These are phyloP conservation scores for Helicostylum pulchrum DNA, from an alignment of 192 early-diverging fungal genomes.

Conservation along the genomic window DNA sequence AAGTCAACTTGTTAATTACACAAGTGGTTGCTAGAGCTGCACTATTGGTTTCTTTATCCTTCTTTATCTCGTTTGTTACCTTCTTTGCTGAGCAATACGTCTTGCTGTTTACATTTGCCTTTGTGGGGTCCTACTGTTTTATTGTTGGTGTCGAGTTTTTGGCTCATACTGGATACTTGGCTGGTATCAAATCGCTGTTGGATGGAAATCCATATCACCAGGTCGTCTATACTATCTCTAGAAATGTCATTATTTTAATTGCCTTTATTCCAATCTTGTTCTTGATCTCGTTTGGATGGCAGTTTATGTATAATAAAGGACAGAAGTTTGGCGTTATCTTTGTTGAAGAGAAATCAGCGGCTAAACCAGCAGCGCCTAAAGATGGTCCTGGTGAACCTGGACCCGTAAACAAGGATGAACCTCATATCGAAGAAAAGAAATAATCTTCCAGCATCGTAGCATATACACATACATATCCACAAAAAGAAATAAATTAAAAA, in stretches of 20 bases:
- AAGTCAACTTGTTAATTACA: constrained; percentile 25
- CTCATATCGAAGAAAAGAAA: background rate
- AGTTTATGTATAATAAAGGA: constrained; percentile 5
- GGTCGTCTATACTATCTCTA: constrained; percentile 1
- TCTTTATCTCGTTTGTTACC: constrained; percentile 2
- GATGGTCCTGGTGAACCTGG: constrained; percentile 11
- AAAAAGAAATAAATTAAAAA: no score
- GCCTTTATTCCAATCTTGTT: constrained; percentile 15
- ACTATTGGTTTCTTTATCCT: constrained; percentile 3
- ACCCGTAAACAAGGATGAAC: background rate
- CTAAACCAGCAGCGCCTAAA: background rate
- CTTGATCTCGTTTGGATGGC: constrained; percentile 19
- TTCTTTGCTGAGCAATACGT: constrained; percentile 20
- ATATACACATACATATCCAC: no score
- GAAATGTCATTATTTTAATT: constrained; percentile 11
- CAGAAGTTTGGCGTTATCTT: constrained; percentile 27
- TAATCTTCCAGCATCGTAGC: no score
- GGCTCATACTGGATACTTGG: constrained; percentile 22
- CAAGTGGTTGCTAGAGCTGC: constrained; percentile 10
- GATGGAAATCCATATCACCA: constrained; percentile 19
- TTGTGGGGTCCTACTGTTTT: constrained; percentile 16
- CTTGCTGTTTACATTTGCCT: constrained; percentile 10
- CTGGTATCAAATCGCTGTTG: constrained; percentile 10
- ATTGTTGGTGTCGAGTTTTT: constrained; percentile 21
- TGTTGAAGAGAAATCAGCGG: constrained; percentile 1